A percentile compares a stretch with the other conserved stretches of the same genome.
phyloP scores from a whole-genome alignment of 106 monocot species.

The Narthecium ossifragum region DNA sequence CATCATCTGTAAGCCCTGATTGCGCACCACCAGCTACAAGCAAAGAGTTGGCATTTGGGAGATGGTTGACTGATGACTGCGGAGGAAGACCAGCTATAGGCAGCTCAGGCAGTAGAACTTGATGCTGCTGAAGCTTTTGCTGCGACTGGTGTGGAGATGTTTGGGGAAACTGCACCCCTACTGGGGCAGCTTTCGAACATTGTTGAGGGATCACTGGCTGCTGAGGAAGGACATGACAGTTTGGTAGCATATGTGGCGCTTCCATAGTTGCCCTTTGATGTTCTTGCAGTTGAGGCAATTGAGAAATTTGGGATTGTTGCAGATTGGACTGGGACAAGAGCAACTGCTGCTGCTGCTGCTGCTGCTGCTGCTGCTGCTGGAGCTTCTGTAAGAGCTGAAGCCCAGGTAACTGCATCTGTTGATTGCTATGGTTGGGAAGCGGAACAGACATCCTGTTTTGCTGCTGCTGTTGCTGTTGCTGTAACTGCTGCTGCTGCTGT shows the following conservation, averaged over 20 bases:
- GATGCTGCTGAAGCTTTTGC: constrained; percentile 53
- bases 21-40: constrained; percentile 34
- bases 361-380: constrained; percentile 39
- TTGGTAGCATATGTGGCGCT: constrained; percentile 28
- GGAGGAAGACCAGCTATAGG: constrained; percentile 21
- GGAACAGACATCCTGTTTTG: constrained; percentile 37
- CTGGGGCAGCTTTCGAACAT: constrained; percentile 16
- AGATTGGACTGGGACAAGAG: constrained; percentile 30
- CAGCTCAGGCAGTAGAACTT: constrained; percentile 25
- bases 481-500: constrained; percentile 15
- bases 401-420: constrained; percentile 43
- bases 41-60: constrained; percentile 19
- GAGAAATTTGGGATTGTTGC: constrained; percentile 45
- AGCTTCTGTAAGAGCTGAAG: constrained; percentile 71
- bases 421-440: constrained; percentile 29
- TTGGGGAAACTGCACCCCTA: constrained; percentile 14
- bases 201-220: constrained; percentile 31
- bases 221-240: constrained; percentile 31
- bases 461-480: constrained; percentile 45
- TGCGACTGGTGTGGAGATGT: constrained; percentile 26
- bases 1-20: constrained; percentile 49
- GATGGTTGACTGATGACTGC: constrained; percentile 8
- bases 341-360: constrained; percentile 25
- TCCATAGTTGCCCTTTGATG: constrained; percentile 49
- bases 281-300: constrained; percentile 44